A percentile compares a stretch with the other conserved stretches of the same genome.
Conservation (phyloP, 148 eudicot species). For the Talinum fruticosum region DNA sequence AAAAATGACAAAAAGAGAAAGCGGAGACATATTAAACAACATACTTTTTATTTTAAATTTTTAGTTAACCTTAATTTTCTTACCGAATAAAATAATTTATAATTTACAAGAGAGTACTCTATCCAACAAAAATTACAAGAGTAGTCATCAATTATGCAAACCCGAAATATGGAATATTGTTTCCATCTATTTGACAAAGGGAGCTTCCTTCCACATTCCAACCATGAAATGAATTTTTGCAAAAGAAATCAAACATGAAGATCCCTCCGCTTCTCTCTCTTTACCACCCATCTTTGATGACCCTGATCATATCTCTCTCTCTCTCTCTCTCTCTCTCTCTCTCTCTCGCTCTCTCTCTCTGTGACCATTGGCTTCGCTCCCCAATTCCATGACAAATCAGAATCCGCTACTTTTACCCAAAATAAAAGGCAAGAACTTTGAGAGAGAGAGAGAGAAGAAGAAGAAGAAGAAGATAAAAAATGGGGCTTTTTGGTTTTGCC, state of each 20-base stretch:
- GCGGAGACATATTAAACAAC: too few relatives aligned
- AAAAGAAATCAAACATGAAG: neutral
- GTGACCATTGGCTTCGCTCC: too few relatives aligned
- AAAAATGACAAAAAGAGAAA: too few relatives aligned
- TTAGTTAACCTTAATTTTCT: too few relatives aligned
- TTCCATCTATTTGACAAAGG: neutral
- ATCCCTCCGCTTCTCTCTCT: neutral
- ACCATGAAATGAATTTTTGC: neutral
- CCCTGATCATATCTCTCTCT: neutral
- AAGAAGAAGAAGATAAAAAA: constrained; percentile 2
- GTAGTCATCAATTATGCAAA: too few relatives aligned
- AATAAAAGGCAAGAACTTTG: neutral
- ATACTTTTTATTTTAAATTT: too few relatives aligned
- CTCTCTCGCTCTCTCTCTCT: too few relatives aligned
- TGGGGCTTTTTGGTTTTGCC: constrained; percentile 62
- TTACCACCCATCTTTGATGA: neutral
- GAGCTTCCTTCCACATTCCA: too few relatives aligned
- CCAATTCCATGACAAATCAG: neutral
- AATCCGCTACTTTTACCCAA: neutral
- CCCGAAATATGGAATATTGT: neutral
- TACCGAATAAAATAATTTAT: too few relatives aligned
- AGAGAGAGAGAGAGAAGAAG: neutral
- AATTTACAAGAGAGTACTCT: too few relatives aligned
- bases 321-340: neutral
- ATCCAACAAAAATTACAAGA: too few relatives aligned